Evolutionary conservation across 306 rosid species (phyloP), one percentile per base, ranked within the genome.

Genomic region (Dicorynia guianensis): DNA sequence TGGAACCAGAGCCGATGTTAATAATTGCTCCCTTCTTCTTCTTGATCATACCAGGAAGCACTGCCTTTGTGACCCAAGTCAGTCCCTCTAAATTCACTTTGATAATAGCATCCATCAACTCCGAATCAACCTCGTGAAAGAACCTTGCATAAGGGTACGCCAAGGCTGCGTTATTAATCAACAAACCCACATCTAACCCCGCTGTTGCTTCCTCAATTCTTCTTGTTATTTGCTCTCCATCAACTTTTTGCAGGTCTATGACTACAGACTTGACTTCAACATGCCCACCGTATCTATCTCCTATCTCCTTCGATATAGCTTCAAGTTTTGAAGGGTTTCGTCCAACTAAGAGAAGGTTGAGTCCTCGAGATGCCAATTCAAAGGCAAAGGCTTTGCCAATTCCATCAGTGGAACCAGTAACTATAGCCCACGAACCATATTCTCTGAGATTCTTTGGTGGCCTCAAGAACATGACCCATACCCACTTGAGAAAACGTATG

Each of bases 391-490:
- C 91, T 63, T 88, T 93, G 3, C 98, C 96, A 3, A 93, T 91
- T 49, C 98, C 98, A 15, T 89, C 97, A 0, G 97, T 93, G 69
- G 97, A 84, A 8, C 98, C 98, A 1, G 96, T 91, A 62, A 93
- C 43, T 12, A 93, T 13, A 2, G 85, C 91, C 98, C 98, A 93
- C 0, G 96, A 85, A 62, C 98, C 98, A 59, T 91, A 91, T 25
- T 53, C 11, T 75, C 72, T 87, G 71, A 88, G 94, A 14, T 91
- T 15, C 69, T 86, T 91, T 25, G 91, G 20, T 43, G 91, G 80
- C 70, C 98, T 79, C 34, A 93, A 72, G 62, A 86, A 79, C 35
- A 75, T 67, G 3, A 47, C 39, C 82, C 84, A 88, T 1, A 93
- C 58, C 96, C 96, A 93, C 50, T 13, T 72, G 49, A 82, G 64